Evolutionary conservation across 768 basidiomycete genomes (phyloP), one percentile per base, ranked within the genome.

Genomic region (Pulveroboletus sp.): DNA sequence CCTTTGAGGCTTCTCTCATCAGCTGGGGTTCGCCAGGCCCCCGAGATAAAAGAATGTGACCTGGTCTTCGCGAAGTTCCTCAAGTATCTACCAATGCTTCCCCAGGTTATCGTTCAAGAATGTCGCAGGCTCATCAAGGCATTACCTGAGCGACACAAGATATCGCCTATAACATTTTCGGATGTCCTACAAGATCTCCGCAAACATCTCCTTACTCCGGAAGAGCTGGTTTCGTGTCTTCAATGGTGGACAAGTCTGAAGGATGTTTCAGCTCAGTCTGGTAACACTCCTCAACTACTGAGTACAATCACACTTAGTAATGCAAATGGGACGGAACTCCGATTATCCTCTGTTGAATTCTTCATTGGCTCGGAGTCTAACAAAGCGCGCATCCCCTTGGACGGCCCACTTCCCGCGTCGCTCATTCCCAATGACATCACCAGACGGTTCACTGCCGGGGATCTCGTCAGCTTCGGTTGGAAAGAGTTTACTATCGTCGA

Each of bases 321-420:
- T 14, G 65, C 58, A 1, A 66, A 70, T 8, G 80, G 82, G 34
- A 78, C 71, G 52, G 73, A 90, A 42, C 64, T 89, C 16, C 80
- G 82, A 2, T 73, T 96, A 11, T 75, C 77, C 11, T 68, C 76
- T 1, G 78, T 93, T 54, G 72, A 74, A 62, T 82, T 78, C 2
- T 89, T 83, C 69, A 71, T 90, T 51, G 85, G 89, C 60, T 73
- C 22, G 14, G 22, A 23, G 13, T 23, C 14, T 11, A 71, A 76
- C 12, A 71, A 71, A 26, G 68, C 71, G 4, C 67, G 72, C 7
- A 85, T 95, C 24, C 86, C 88, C 4, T 44, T 68, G 11, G 89
- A 93, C 54, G 81, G 86, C 8, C 93, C 93, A 3, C 69, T 94
- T 6, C 93, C 94, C 1, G 64, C 69, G 3, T 75, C 85, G 54